A percentile compares a stretch with the other conserved stretches of the same genome.
Conservation (phyloP, 73 alveolate genomes). For the Breviolum minutum region DNA sequence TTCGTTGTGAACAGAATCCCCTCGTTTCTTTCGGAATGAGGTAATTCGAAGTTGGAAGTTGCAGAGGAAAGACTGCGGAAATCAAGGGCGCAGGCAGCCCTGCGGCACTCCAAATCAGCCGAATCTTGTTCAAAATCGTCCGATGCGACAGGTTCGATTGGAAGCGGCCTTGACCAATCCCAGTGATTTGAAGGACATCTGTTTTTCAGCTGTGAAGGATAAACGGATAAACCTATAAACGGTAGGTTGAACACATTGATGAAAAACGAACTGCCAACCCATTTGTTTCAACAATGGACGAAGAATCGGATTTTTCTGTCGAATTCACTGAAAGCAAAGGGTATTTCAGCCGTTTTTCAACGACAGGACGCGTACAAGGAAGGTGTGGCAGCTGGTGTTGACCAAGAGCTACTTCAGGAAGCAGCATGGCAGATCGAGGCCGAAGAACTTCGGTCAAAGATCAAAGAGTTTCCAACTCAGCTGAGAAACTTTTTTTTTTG, state of each 20-base stretch:
- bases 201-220: neutral
- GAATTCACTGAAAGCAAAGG: no score
- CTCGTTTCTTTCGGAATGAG: neutral
- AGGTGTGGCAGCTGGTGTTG: neutral
- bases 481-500: neutral
- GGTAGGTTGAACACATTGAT: neutral
- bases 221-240: no score
- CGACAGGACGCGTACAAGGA: conserved; percentile 9
- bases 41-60: neutral
- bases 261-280: no score
- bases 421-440: neutral
- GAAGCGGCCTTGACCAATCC: conserved; percentile 15
- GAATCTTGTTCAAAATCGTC: neutral
- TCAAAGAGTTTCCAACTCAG: neutral
- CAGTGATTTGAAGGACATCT: conserved; percentile 30
- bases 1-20: neutral
- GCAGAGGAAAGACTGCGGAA: neutral
- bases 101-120: neutral
- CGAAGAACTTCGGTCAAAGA: conserved; percentile 2
- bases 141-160: conserved; percentile 16
- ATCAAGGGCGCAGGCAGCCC: neutral
- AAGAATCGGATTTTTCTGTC: no score
- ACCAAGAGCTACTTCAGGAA: neutral
- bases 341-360: neutral
- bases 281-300: neutral